A percentile compares a stretch with the other conserved stretches of the same genome.
phyloP scores from a whole-genome alignment of 169 alveolate genomes.

The Perkinsus olseni region DNA sequence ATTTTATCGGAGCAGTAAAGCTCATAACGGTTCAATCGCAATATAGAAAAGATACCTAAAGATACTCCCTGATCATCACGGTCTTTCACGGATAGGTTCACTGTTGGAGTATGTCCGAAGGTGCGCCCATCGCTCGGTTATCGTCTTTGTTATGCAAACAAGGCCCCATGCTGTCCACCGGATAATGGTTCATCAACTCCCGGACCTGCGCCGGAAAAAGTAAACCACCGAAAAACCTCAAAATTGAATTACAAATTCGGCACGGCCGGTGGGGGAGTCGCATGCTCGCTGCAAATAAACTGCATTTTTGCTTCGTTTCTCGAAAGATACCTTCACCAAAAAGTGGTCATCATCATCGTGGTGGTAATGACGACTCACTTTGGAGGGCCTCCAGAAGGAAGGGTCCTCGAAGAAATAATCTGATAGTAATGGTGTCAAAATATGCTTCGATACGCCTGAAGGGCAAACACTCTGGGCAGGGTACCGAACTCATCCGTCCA shows the following conservation, averaged over 20 bases:
- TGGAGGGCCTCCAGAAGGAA: not conserved
- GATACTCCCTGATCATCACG: no score
- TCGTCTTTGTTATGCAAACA: not conserved
- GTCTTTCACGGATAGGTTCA: not conserved
- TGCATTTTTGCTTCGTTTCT: not conserved
- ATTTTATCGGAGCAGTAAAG: not conserved
- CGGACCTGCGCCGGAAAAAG: not conserved
- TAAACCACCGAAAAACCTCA: not conserved
- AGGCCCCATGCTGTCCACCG: not conserved
- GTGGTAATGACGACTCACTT: not conserved
- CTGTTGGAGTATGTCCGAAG: not conserved
- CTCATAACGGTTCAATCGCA: not conserved
- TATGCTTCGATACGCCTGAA: not conserved
- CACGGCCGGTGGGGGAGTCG: not conserved
- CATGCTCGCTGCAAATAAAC: not conserved
- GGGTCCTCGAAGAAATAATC: not conserved
- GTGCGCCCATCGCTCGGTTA: not conserved
- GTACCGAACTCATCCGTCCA: not conserved
- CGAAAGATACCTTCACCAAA: not conserved
- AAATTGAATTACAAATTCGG: not conserved
- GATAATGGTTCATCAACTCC: not conserved
- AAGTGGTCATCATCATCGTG: not conserved
- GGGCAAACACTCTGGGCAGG: not conserved
- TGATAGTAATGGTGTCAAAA: not conserved
- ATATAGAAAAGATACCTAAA: not conserved